Evolutionary conservation across 169 alveolate genomes (phyloP), one percentile per base, ranked within the genome.

Genomic region (Eimeria maxima): DNA sequence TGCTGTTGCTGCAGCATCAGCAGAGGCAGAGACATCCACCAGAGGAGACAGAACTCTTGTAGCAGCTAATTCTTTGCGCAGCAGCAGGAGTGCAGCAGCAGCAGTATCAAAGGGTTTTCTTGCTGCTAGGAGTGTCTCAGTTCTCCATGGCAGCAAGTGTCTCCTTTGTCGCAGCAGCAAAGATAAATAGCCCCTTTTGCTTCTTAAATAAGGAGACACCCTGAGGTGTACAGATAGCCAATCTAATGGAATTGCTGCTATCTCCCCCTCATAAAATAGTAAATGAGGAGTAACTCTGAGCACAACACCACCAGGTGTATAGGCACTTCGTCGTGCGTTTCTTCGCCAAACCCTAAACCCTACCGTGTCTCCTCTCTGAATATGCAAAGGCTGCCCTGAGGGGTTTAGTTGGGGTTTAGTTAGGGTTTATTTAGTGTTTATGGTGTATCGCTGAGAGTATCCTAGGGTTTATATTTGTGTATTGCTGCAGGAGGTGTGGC

Each of bases 141-240:
- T 33, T 13, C 50, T 45, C 45, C n/a, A 13, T 14, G 90, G 45
- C 73, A 81, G 65, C 50, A 81, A 13, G 38, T 81, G 90, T 45
- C 57, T 81, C 69, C 45, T 10, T 16, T 81, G 90, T 2, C 50
- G 45, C 14, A 81, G 24, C 44, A 81, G 27, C 20, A 81, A 50
- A 24, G 90, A 42, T n/a, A 81, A n/a, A 45, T 81, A 81, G 1
- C 1, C 24, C 44, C n/a, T 81, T 8, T 45, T 22, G 73, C 90
- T 81, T 13, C 69, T 45, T 63, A 81, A 13, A 45, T n/a, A 81
- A 13, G 24, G 57, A 5, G 90, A 81, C 4, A 18, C 16, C 71
- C 24, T 81, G 73, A 81, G 47, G 90, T 81, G 90, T 50, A 81
- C 71, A 81, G 90, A 81, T 73, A 81, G 71, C 90, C 65, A 50